A percentile compares a stretch with the other conserved stretches of the same genome.
phyloP scores from a whole-genome alignment of 208 protist genomes.

The Trypanosomatidae sp. region DNA sequence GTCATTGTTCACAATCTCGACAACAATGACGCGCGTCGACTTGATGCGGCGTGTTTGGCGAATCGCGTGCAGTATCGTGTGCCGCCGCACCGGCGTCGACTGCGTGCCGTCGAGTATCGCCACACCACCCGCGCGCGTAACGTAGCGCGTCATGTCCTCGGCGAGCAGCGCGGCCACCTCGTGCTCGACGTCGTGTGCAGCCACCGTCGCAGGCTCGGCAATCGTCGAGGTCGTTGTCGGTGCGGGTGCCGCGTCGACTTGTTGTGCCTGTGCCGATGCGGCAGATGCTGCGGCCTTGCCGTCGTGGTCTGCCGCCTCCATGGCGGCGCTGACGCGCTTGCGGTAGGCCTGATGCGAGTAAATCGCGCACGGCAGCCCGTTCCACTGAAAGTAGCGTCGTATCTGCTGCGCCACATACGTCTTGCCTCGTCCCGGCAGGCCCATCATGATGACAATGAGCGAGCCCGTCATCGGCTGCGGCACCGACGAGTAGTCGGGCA shows the following conservation, averaged over 20 bases:
- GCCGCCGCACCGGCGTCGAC: slow-evolving; percentile 31
- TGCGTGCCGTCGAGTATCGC: slow-evolving; percentile 69
- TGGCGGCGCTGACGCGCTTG: slow-evolving; percentile 10
- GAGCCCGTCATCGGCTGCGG: slow-evolving; percentile 76
- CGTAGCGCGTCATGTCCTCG: slow-evolving; percentile 48
- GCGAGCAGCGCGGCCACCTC: slow-evolving; percentile 26
- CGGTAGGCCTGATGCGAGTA: slow-evolving; percentile 59
- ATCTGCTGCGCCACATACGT: slow-evolving; percentile 86
- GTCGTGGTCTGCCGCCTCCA: slow-evolving; percentile 1
- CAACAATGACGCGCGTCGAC: slow-evolving; percentile 60
- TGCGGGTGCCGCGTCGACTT: no score
- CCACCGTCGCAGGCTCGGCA: slow-evolving; percentile 1
- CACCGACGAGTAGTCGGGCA: slow-evolving; percentile 56
- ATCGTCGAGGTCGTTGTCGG: no score
- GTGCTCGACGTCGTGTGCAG: slow-evolving; percentile 21
- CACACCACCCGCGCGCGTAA: slow-evolving; percentile 42
- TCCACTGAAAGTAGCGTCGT: slow-evolving; percentile 85
- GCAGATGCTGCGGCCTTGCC: no score
- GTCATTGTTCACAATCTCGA: slow-evolving; percentile 66
- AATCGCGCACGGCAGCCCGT: slow-evolving; percentile 59
- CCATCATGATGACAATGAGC: slow-evolving; percentile 87
- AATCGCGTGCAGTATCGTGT: slow-evolving; percentile 51
- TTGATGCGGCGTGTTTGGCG: slow-evolving; percentile 44
- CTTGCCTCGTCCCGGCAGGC: slow-evolving; percentile 80
- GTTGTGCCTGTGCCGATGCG: no score